Percentiles rank a stretch among this genome's conserved stretches.
Conservation (phyloP, 345 rosid genomes). For the Aurinia saxatilis region DNA sequence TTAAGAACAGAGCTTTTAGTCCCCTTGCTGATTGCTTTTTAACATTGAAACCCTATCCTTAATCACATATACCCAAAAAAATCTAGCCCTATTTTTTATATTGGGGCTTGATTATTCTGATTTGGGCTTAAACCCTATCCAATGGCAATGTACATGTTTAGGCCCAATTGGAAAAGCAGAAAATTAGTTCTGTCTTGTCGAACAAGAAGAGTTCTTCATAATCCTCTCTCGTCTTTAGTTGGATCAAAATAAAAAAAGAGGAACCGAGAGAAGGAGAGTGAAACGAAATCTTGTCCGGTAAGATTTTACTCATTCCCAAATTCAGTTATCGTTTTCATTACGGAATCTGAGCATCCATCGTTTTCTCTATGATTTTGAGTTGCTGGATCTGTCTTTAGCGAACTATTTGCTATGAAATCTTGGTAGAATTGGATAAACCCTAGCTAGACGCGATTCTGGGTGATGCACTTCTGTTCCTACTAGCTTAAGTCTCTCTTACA, state of each 20-base stretch:
- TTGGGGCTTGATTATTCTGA: neutral
- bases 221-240: neutral
- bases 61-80: too few species aligned
- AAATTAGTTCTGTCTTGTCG: conserved; percentile 12
- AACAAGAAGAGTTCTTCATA: conserved; percentile 11
- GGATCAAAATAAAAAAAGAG: neutral
- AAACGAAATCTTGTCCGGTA: conserved; percentile 9
- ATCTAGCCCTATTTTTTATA: too few species aligned
- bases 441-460: neutral
- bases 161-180: neutral
- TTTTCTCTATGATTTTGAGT: too few species aligned
- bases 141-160: neutral
- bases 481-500: neutral
- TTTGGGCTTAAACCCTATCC: neutral
- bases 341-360: neutral
- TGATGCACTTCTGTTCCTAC: neutral
- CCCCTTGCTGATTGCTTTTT: too few species aligned
- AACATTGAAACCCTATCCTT: too few species aligned
- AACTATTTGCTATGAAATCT: neutral
- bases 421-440: neutral
- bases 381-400: conserved; percentile 6
- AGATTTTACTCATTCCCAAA: neutral
- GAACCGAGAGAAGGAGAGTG: too few species aligned
- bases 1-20: too few species aligned
- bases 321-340: too few species aligned